Conservation (phyloP, 1,139 yeast species). For the Debaryomycetaceae sp. region DNA sequence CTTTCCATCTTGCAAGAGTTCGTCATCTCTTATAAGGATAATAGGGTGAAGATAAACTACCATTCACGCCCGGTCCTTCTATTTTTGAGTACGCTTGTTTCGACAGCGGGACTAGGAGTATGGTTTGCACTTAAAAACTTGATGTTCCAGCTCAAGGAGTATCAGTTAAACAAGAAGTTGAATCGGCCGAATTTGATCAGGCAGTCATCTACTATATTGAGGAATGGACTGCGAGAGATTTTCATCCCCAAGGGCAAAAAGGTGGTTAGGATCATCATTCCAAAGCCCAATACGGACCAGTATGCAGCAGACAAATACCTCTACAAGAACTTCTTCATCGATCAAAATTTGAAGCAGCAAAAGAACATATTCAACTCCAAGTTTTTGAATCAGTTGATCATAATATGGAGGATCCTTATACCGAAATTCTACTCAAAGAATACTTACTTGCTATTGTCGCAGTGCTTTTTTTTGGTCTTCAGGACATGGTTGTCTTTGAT, state of each 20-base stretch:
- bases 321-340: conserved; percentile 50
- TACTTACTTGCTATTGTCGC: conserved; percentile 62
- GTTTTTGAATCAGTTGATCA: conserved; percentile 68
- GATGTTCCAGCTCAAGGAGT: conserved; percentile 31
- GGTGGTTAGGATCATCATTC: conserved; percentile 48
- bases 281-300: conserved; percentile 55
- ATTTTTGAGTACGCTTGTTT: conserved; percentile 39
- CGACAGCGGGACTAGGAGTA: conserved; percentile 44
- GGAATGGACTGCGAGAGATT: conserved; percentile 54
- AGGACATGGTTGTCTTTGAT: conserved; percentile 86
- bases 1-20: conserved; percentile 37
- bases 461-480: conserved; percentile 69
- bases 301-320: conserved; percentile 69
- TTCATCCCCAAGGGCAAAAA: conserved; percentile 50
- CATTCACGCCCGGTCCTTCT: conserved; percentile 44
- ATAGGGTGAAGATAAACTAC: conserved; percentile 39
- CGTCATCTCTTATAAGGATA: conserved; percentile 33
- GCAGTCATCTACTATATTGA: conserved; percentile 42
- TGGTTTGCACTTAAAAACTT: conserved; percentile 31
- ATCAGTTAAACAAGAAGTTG: conserved; percentile 19
- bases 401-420: conserved; percentile 77
- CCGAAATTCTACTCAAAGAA: conserved; percentile 72
- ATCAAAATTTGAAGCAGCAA: conserved; percentile 31
- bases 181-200: conserved; percentile 40
- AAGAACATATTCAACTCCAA: conserved; percentile 54